Evolutionary conservation across 495 filamentous ascomycete genomes (phyloP).

Genomic region (Annulohypoxylon nitens): DNA sequence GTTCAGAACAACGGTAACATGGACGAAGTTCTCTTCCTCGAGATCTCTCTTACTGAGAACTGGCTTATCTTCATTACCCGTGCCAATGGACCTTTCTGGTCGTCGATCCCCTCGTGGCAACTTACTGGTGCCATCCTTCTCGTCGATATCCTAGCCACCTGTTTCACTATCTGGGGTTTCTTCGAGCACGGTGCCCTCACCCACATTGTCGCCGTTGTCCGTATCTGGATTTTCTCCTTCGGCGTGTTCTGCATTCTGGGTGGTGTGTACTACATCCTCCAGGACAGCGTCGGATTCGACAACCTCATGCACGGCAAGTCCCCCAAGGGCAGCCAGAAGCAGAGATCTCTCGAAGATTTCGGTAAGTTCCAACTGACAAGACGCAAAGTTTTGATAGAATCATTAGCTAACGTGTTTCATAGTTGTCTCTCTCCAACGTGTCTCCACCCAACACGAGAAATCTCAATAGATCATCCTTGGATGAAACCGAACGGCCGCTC

Average conservation of each 20-base stretch:
- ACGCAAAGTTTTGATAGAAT: constrained; percentile 43
- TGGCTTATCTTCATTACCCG: constrained; percentile 98
- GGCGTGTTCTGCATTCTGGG: constrained; percentile 81
- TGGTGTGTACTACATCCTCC: constrained; percentile 79
- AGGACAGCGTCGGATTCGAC: constrained; percentile 81
- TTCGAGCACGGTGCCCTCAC: constrained; percentile 73
- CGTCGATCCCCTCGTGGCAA: constrained; percentile 85
- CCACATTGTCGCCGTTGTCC: constrained; percentile 81
- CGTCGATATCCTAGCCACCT: constrained; percentile 85
- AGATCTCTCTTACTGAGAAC: constrained; percentile 92
- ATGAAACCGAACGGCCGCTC: constrained; percentile 33
- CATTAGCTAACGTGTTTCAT: constrained; percentile 52
- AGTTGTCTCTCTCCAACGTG: constrained; percentile 87
- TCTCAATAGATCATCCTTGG: constrained; percentile 64
- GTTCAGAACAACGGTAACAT: constrained; percentile 87
- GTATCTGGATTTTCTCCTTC: constrained; percentile 91
- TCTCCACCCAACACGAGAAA: constrained; percentile 87
- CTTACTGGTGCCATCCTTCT: constrained; percentile 78
- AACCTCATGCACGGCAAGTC: constrained; percentile 93
- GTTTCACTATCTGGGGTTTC: constrained; percentile 86
- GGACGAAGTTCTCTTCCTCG: constrained; percentile 86
- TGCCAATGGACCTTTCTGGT: constrained; percentile 89
- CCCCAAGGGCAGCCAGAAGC: constrained; percentile 78
- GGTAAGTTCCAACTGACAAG: constrained; percentile 65
- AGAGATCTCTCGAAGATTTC: constrained; percentile 86